phyloP scores from a whole-genome alignment of 1,139 yeast genomes.

The Lodderomyces orthopsilosis region DNA sequence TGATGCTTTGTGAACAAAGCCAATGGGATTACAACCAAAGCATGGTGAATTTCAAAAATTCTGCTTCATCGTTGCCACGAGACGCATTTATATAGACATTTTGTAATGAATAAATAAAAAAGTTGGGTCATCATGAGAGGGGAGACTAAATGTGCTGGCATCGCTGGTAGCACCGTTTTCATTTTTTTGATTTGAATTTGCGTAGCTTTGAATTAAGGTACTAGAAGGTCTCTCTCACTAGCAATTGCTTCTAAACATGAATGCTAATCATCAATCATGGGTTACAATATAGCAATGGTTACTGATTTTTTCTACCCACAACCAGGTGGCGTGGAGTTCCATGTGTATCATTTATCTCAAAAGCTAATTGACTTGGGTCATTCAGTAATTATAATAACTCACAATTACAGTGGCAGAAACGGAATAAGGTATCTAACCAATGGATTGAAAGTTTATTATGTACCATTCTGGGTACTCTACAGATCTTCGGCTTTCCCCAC shows the following conservation, averaged over 20 bases:
- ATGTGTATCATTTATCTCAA: conserved; percentile 79
- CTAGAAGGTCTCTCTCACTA: background rate
- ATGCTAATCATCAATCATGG: conserved; percentile 13
- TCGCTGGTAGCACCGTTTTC: too few relatives aligned
- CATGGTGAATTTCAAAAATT: conserved; percentile 65
- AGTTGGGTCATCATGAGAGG: too few relatives aligned
- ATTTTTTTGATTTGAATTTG: background rate
- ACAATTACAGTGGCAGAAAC: conserved; percentile 75
- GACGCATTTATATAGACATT: conserved; percentile 31
- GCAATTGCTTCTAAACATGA: background rate
- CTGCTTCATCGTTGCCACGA: conserved; percentile 45
- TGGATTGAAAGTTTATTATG: conserved; percentile 90
- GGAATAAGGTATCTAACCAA: conserved; percentile 83
- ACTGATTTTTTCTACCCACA: conserved; percentile 98
- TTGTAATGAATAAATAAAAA: background rate
- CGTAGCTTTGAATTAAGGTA: background rate
- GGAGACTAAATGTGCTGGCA: too few relatives aligned
- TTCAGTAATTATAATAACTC: conserved; percentile 86
- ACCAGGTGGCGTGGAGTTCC: conserved; percentile 97
- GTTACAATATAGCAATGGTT: conserved; percentile 67
- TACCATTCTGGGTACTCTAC: conserved; percentile 76
- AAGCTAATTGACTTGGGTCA: conserved; percentile 83
- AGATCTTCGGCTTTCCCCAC: conserved; percentile 87
- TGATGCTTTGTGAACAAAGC: conserved; percentile 87
- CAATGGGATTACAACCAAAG: conserved; percentile 79